Percentiles rank a stretch among this genome's conserved stretches.
phyloP scores from a whole-genome alignment of 2,329 filamentous ascomycete genomes.

The Alternaria metachromatica region DNA sequence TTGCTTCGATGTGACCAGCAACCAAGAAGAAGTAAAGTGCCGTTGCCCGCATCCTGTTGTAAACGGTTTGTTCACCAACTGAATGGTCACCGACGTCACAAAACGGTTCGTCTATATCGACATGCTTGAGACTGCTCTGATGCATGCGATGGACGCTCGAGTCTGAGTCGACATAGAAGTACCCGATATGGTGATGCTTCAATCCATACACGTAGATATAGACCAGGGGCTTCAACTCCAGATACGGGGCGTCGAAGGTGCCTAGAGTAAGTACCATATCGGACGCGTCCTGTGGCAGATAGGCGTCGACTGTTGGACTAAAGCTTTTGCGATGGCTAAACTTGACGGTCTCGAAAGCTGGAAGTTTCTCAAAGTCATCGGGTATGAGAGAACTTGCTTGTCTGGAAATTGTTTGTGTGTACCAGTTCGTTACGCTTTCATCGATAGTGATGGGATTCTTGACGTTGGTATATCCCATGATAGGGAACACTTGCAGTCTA shows the following conservation, averaged over 20 bases:
- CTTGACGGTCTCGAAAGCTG: neutral
- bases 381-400: neutral
- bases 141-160: neutral
- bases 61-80: neutral
- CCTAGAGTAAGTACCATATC: neutral
- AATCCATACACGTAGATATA: neutral
- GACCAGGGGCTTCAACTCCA: rapidly evolving
- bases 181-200: neutral
- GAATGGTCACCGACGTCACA: neutral
- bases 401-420: neutral
- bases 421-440: neutral
- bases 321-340: neutral
- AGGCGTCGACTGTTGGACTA: neutral
- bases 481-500: neutral
- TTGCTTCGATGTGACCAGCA: neutral
- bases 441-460: neutral
- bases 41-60: neutral
- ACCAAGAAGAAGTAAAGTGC: neutral
- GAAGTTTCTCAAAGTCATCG: neutral
- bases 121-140: rapidly evolving
- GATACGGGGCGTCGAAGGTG: neutral
- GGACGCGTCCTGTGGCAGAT: neutral
- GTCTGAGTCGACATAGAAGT: neutral
- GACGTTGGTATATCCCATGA: neutral
- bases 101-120: neutral